Conservation (phyloP, 2,329 filamentous ascomycete genomes). For the Purpureocillium lavendulum region DNA sequence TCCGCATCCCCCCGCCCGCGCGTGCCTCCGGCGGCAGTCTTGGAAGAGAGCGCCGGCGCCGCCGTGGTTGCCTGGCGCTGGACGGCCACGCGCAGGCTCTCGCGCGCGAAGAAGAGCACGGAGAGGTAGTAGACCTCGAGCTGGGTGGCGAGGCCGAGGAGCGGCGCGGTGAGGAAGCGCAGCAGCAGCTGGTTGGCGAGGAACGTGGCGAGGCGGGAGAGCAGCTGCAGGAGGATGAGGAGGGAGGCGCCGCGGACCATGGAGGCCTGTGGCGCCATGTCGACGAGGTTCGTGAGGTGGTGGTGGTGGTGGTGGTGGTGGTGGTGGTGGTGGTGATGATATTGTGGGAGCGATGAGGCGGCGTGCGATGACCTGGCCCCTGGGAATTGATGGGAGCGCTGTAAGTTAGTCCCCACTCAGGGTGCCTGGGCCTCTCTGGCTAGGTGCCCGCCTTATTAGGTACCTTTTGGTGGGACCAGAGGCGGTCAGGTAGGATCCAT, state of each 20-base stretch:
- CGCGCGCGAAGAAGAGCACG: constrained; percentile 88
- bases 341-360: too few species aligned
- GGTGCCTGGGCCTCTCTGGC: too few species aligned
- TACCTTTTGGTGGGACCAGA: too few species aligned
- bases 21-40: too few species aligned
- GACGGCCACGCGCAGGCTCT: constrained; percentile 83
- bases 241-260: constrained; percentile 67
- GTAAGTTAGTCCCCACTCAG: too few species aligned
- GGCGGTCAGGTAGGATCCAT: too few species aligned
- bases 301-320: neutral
- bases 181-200: constrained; percentile 85
- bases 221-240: constrained; percentile 80
- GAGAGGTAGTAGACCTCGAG: constrained; percentile 89
- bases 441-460: too few species aligned
- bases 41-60: too few species aligned
- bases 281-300: neutral
- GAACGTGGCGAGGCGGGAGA: constrained; percentile 84
- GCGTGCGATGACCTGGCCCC: too few species aligned
- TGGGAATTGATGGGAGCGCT: too few species aligned
- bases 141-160: constrained; percentile 80
- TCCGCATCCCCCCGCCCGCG: too few species aligned
- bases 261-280: neutral
- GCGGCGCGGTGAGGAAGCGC: constrained; percentile 74
- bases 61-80: constrained; percentile 60
- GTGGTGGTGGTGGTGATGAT: too few species aligned